Evolutionary conservation across 164 flowering plant genomes (phyloP), one percentile per base, ranked within the genome.

Genomic region (Malania oleifera): DNA sequence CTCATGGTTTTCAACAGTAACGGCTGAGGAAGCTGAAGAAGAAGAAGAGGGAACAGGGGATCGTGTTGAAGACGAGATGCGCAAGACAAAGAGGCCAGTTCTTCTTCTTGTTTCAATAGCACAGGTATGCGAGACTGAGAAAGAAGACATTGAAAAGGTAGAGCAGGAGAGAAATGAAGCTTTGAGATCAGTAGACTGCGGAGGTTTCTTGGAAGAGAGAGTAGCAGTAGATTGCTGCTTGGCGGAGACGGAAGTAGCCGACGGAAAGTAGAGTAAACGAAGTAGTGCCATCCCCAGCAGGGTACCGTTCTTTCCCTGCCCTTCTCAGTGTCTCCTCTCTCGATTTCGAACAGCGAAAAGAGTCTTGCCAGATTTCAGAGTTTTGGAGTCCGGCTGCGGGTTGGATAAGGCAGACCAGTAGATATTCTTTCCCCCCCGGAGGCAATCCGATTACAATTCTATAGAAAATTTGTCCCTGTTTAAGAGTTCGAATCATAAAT

Each of bases 241-340:
- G 22, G 57, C 35, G 52, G 40, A 29, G 38, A 53, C 51, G 27
- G 56, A 39, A 8, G 67, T 47, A 8, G 60, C 57, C 23, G 69
- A 41, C 37, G 67, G 63, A 49, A 55, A 37, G 20, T 55, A 51
- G 29, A 53, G 68, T 51, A 66, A 58, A 54, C 68, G 71, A 57
- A 76, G 67, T 11, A 60, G 35, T 60, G 83, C 76, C 80, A 76
- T 76, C 4, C 10, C 44, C n/a, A n/a, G n/a, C n/a, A n/a, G n/a
- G n/a, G n/a, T n/a, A n/a, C n/a, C n/a, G n/a, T n/a, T n/a, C n/a
- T n/a, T n/a, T n/a, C n/a, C n/a, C n/a, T n/a, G n/a, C n/a, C n/a
- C n/a, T n/a, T n/a, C n/a, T n/a, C n/a, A n/a, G n/a, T n/a, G n/a
- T n/a, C n/a, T n/a, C n/a, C n/a, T n/a, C n/a, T n/a, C n/a, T n/a